These are phyloP conservation scores for Flaveria brownii DNA, from an alignment of 129 eudicot species.

Conservation along the genomic window DNA sequence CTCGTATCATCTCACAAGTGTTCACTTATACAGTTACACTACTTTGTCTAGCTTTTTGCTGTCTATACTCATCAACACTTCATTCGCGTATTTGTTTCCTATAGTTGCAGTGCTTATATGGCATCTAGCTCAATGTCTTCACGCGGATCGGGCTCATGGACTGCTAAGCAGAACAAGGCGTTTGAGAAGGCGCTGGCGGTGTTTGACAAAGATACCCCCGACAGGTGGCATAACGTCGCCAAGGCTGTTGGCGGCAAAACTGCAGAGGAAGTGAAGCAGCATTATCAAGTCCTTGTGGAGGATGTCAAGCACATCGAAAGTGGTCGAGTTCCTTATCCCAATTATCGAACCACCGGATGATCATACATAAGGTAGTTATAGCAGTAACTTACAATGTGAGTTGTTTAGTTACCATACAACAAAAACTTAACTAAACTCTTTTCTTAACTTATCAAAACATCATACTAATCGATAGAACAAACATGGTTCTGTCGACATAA, in stretches of 20 bases:
- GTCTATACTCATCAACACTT: conserved; percentile 19
- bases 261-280: conserved; percentile 67
- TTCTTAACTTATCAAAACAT: too few relatives aligned
- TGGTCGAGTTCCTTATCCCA: conserved; percentile 67
- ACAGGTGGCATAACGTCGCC: conserved; percentile 81
- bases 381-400: too few relatives aligned
- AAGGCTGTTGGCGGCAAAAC: conserved; percentile 69
- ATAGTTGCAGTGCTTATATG: conserved; percentile 20
- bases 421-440: background rate
- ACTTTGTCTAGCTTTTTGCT: too few relatives aligned
- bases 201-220: conserved; percentile 74
- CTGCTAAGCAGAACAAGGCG: conserved; percentile 73
- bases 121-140: conserved; percentile 60
- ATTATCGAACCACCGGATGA: conserved; percentile 42
- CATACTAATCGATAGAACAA: too few relatives aligned
- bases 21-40: background rate
- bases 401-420: background rate
- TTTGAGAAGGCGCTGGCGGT: conserved; percentile 80
- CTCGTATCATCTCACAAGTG: conserved; percentile 38
- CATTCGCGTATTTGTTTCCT: background rate
- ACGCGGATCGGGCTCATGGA: conserved; percentile 61
- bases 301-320: conserved; percentile 64
- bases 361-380: conserved; percentile 32
- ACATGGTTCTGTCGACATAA: too few relatives aligned
- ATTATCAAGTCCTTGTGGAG: conserved; percentile 62